Evolutionary conservation across 75 land plant genomes (phyloP), one percentile per base, ranked within the genome.

Genomic region (Picea sitchensis): DNA sequence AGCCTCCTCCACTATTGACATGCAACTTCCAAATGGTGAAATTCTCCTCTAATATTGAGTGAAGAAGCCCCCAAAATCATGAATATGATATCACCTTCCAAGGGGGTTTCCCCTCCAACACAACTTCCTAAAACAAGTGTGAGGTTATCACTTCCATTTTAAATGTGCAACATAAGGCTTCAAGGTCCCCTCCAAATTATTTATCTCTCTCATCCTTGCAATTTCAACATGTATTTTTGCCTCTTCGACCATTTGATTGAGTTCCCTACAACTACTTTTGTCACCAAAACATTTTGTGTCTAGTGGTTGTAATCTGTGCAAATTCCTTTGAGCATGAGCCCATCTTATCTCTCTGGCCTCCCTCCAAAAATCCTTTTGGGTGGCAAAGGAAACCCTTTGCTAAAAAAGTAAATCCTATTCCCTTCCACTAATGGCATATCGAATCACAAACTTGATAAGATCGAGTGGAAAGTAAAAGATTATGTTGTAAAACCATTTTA

Each of bases 211-310:
- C 26, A 0, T 26, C 95, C 95, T 91, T 75, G 93, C 91, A 65
- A 93, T 89, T 76, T 93, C 93, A 41, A 91, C 95, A 31, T 93
- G 88, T 68, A 92, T 84, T 83, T 83, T 93, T 23, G 96, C 93
- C 86, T 91, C 90, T 80, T 89, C 93, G 20, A 93, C 96, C 84
- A 93, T 89, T 14, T 86, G 82, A 81, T 68, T 86, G 47, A 88
- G 77, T 61, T 91, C 87, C 17, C 86, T 83, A 65, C 77, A 88
- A 59, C 82, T 78, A 62, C 76, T 69, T 20, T 76, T 74, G 34
- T 88, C 89, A 58, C 76, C 63, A 34, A 80, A 80, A 15, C 76
- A 36, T 58, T 77, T 83, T 65, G 77, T 64, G 18, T 90, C 88
- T n/a, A 61, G 47, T 31, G 90, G 81, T 56, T 90, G 90, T 9